phyloP scores from a whole-genome alignment of 371 early-diverging fungal genomes.

The Coemansia sp. region DNA sequence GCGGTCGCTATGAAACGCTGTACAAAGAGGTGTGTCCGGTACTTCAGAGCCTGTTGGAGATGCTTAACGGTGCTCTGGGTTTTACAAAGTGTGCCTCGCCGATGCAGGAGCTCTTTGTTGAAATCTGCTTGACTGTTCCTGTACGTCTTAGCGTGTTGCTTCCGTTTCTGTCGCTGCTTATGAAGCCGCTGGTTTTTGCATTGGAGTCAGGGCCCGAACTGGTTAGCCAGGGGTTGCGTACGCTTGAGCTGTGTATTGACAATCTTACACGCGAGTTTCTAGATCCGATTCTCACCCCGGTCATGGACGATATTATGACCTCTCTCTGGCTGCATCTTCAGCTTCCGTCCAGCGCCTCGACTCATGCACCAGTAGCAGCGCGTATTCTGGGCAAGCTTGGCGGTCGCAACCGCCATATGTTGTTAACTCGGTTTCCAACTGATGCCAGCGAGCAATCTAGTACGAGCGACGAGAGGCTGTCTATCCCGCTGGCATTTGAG shows the following conservation, averaged over 20 bases:
- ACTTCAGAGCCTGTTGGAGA: slow-evolving; percentile 86
- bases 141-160: slow-evolving; percentile 93
- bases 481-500: slow-evolving; percentile 37
- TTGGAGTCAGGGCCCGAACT: slow-evolving; percentile 90
- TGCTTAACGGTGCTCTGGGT: slow-evolving; percentile 79
- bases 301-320: slow-evolving; percentile 89
- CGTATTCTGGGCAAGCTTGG: slow-evolving; percentile 97
- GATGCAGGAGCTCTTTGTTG: slow-evolving; percentile 85
- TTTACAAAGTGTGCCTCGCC: slow-evolving; percentile 73
- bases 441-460: background rate
- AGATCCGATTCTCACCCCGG: slow-evolving; percentile 94
- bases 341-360: slow-evolving; percentile 61
- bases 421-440: slow-evolving; percentile 42
- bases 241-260: slow-evolving; percentile 97
- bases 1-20: slow-evolving; percentile 72
- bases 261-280: slow-evolving; percentile 96
- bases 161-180: slow-evolving; percentile 91
- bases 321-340: slow-evolving; percentile 89
- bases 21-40: slow-evolving; percentile 92
- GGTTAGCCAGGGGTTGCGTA: slow-evolving; percentile 92
- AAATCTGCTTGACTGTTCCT: slow-evolving; percentile 93
- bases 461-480: background rate
- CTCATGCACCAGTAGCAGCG: slow-evolving; percentile 83
- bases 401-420: slow-evolving; percentile 59
- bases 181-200: slow-evolving; percentile 95